phyloP scores from a whole-genome alignment of 2,329 filamentous ascomycete species.

The Clonostachys chloroleuca region DNA sequence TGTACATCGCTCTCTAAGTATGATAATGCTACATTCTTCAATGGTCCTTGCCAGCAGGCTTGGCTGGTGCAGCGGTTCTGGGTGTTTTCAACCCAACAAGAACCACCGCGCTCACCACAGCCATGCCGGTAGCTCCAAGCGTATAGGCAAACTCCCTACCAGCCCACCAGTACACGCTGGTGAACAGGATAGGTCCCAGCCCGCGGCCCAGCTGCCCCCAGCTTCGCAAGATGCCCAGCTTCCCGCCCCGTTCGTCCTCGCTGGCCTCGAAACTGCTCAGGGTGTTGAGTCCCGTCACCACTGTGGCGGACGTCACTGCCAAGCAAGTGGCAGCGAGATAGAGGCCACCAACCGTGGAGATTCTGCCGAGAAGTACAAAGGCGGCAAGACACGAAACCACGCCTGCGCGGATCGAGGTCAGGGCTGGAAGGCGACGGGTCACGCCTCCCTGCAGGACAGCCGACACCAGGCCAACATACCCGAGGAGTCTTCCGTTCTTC shows the following conservation, averaged over 20 bases:
- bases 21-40: too few relatives aligned
- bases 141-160: constrained; percentile 82
- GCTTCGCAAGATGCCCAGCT: constrained; percentile 76
- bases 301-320: constrained; percentile 87
- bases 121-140: constrained; percentile 76
- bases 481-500: constrained; percentile 80
- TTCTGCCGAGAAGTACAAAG: constrained; percentile 72
- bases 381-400: constrained; percentile 72
- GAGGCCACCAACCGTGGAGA: constrained; percentile 63
- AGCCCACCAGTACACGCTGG: constrained; percentile 97
- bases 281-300: constrained; percentile 90
- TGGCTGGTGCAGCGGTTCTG: constrained; percentile 11
- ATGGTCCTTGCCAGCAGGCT: constrained; percentile 1
- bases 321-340: constrained; percentile 81
- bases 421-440: constrained; percentile 76
- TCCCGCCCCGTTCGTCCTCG: constrained; percentile 76
- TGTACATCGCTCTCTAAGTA: too few relatives aligned
- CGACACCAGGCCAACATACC: constrained; percentile 86
- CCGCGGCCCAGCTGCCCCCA: constrained; percentile 86
- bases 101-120: constrained; percentile 65
- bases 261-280: constrained; percentile 85
- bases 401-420: constrained; percentile 75
- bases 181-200: constrained; percentile 84
- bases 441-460: constrained; percentile 92
- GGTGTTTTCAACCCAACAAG: constrained; percentile 70